Conservation (phyloP, 306 rosid genomes). For the Vigna trinervia region DNA sequence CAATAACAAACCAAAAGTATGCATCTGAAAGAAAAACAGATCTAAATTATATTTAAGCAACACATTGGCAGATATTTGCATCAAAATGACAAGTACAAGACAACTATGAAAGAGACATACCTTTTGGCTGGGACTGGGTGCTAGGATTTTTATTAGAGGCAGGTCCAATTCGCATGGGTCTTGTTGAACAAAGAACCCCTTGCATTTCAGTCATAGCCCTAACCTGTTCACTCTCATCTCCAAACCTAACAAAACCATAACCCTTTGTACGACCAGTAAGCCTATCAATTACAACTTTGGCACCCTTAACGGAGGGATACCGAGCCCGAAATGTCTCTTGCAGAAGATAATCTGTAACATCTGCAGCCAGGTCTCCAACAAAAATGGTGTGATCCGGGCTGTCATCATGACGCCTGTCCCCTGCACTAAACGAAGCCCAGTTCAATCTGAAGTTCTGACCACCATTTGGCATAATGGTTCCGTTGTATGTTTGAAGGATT, state of each 20-base stretch:
- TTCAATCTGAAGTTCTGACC: slow-evolving; percentile 87
- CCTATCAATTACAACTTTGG: slow-evolving; percentile 96
- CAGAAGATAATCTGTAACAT: slow-evolving; percentile 81
- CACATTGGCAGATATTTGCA: slow-evolving; percentile 13
- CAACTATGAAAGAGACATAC: slow-evolving; percentile 50
- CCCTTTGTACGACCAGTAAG: slow-evolving; percentile 91
- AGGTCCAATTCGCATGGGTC: slow-evolving; percentile 96
- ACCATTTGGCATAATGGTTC: slow-evolving; percentile 87
- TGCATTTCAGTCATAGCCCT: slow-evolving; percentile 97
- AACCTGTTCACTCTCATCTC: slow-evolving; percentile 82
- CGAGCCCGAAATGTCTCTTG: slow-evolving; percentile 71
- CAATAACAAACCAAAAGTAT: not conserved
- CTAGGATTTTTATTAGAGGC: slow-evolving; percentile 90
- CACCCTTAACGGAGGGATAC: slow-evolving; percentile 75
- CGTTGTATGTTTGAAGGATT: slow-evolving; percentile 74
- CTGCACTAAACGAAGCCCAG: slow-evolving; percentile 88
- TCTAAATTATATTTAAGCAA: not conserved
- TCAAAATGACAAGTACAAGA: not conserved
- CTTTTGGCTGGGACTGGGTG: slow-evolving; percentile 84
- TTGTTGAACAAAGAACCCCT: slow-evolving; percentile 87
- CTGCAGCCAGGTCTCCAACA: slow-evolving; percentile 94
- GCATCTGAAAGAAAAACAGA: not conserved
- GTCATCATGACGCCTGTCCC: slow-evolving; percentile 89
- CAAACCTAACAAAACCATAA: slow-evolving; percentile 94
- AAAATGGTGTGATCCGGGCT: slow-evolving; percentile 83